phyloP scores from a whole-genome alignment of 2,329 filamentous ascomycete genomes.

The Fusarium fracticaudum region DNA sequence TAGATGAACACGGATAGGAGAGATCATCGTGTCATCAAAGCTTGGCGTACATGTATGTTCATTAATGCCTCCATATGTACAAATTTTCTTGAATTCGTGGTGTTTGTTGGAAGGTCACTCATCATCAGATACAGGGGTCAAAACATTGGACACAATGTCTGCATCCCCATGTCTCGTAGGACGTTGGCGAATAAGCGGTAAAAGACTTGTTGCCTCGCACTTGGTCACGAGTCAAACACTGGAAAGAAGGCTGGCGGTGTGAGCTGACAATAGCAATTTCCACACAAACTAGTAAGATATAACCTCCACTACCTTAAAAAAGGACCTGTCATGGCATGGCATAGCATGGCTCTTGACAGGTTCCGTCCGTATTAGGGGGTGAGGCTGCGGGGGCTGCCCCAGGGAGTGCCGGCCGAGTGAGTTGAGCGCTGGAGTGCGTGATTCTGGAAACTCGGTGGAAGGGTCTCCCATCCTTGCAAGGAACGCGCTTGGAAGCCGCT shows the following conservation, averaged over 20 bases:
- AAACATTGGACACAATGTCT: background rate
- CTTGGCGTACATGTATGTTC: background rate
- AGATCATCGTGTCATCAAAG: background rate
- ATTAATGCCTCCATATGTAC: background rate
- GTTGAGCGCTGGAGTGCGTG: background rate
- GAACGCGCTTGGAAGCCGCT: slow-evolving; percentile 38
- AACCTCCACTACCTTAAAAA: slow-evolving; percentile 12
- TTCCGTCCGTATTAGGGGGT: slow-evolving; percentile 7
- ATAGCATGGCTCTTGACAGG: slow-evolving; percentile 14
- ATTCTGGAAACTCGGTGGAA: slow-evolving; percentile 41
- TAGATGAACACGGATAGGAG: background rate
- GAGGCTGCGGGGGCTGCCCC: slow-evolving; percentile 3
- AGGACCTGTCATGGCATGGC: background rate
- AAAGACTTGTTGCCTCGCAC: background rate
- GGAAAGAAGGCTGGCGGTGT: slow-evolving; percentile 11
- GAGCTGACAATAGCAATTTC: slow-evolving; percentile 3
- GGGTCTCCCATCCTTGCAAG: slow-evolving; percentile 34
- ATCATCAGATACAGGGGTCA: background rate
- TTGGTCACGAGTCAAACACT: background rate
- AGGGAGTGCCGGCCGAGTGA: slow-evolving; percentile 34
- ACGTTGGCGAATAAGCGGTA: background rate
- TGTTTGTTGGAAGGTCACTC: background rate
- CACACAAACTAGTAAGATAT: slow-evolving; percentile 5
- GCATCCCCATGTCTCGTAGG: background rate
- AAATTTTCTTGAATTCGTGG: background rate